phyloP scores from a whole-genome alignment of 331 rosid genomes.

The Spiraea crenata region DNA sequence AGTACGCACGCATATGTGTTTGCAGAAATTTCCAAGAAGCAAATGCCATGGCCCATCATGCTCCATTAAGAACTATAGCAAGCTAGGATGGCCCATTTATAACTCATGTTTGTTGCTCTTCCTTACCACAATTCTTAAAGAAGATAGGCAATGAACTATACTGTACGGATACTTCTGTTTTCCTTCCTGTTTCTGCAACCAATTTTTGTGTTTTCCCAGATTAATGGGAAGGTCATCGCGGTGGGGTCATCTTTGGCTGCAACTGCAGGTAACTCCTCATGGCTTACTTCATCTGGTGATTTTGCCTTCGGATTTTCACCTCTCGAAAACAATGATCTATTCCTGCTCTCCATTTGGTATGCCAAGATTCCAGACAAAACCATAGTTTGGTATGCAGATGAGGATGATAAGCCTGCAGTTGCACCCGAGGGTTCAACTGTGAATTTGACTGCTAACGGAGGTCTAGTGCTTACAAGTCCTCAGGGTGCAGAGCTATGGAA shows the following conservation, averaged over 20 bases:
- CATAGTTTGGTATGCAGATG: slow-evolving; percentile 34
- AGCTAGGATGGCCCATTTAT: too few species aligned
- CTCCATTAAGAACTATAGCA: too few species aligned
- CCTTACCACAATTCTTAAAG: too few species aligned
- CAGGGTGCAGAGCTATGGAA: slow-evolving; percentile 23
- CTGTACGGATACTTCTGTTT: background rate
- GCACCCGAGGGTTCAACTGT: slow-evolving; percentile 24
- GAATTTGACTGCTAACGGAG: slow-evolving; percentile 9
- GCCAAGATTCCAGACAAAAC: slow-evolving; percentile 43
- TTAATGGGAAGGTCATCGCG: background rate
- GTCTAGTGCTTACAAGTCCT: slow-evolving; percentile 22
- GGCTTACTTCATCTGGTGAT: slow-evolving; percentile 36
- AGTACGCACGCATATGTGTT: too few species aligned
- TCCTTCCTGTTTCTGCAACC: background rate
- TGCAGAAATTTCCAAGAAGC: background rate
- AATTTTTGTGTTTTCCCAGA: slow-evolving; percentile 12
- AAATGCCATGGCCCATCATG: background rate
- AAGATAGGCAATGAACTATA: background rate
- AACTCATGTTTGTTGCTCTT: too few species aligned
- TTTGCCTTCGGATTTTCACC: slow-evolving; percentile 54
- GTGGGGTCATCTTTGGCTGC: background rate
- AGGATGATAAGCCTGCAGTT: background rate
- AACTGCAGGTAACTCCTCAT: slow-evolving; percentile 5
- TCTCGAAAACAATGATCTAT: slow-evolving; percentile 13
- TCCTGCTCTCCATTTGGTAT: slow-evolving; percentile 55